Evolutionary conservation across 495 filamentous ascomycete genomes (phyloP), one percentile per base, ranked within the genome.

Genomic region (Haplographium delicatum): DNA sequence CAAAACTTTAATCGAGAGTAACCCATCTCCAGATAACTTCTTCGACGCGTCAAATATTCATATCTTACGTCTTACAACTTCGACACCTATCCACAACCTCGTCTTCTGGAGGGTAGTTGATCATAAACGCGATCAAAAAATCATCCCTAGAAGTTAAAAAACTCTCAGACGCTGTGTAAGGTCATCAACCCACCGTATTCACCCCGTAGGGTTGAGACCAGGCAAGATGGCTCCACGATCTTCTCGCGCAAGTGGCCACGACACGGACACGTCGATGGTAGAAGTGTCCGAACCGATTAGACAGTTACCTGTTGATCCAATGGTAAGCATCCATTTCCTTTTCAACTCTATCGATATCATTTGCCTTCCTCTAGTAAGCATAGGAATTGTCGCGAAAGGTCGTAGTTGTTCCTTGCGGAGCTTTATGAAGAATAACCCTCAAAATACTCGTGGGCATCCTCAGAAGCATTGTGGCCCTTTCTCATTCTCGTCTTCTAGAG

Each of bases 201-300:
- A 20, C 44, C 48, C 46, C 34, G 26, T 5, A 38, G 50, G 51
- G 39, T 42, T 47, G 41, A 42, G 26, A 20, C 26, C 27, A 39
- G n/a, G 44, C 51, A 51, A 53, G 18, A 89, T 89, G 85, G 78
- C 81, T 55, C 70, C 73, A 51, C 71, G 73, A 44, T 66, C 68
- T 43, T 66, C 68, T 43, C 67, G 71, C 49, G 64, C 65, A 48
- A 73, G 67, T 60, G 75, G 53, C 60, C 54, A 61, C 41, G 71
- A 68, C 46, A 70, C 70, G 20, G 75, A 80, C 63, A 71, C 73
- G 62, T 76, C 74, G 35, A 78, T 78, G 75, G 67, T 66, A 8
- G 86, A 89, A 64, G 78, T 73, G 33, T 79, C 79, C 52, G 82
- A 81, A 25, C 48, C 65, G 44, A 54, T 51, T 33, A 42, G 59